Conservation (phyloP, 306 rosid species). For the Psophocarpus tetragonolobus region DNA sequence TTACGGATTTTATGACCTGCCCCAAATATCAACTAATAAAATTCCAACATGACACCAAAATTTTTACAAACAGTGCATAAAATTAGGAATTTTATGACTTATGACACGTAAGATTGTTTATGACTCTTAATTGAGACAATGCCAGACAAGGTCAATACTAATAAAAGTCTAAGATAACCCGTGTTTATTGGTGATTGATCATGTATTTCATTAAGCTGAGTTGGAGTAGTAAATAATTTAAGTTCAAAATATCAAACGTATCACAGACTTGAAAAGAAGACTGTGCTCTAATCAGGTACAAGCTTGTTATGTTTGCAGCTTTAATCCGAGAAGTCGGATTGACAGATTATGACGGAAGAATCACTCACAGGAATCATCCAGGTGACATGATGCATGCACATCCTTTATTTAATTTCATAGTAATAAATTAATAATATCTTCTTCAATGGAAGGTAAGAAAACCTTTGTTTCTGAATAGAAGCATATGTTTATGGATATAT, state of each 20-base stretch:
- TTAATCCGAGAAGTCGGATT: not conserved
- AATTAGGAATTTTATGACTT: not conserved
- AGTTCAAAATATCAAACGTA: not conserved
- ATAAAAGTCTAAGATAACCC: not conserved
- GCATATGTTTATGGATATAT: not conserved
- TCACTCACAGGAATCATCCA: not conserved
- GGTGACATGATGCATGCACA: not conserved
- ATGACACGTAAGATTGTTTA: not conserved
- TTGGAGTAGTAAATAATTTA: not conserved
- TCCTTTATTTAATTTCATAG: not conserved
- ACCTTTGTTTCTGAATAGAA: not conserved
- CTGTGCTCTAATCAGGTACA: constrained; percentile 1
- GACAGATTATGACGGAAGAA: not conserved
- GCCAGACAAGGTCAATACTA: not conserved
- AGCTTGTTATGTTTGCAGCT: constrained; percentile 8
- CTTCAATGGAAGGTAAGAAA: not conserved
- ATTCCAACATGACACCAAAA: not conserved
- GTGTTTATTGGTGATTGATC: not conserved
- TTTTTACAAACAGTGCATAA: not conserved
- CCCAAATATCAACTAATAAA: not conserved
- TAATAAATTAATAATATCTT: not conserved
- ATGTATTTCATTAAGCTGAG: constrained; percentile 10
- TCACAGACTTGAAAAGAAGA: not conserved
- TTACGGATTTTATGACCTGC: not conserved
- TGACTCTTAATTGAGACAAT: not conserved